Evolutionary conservation across 2,329 filamentous ascomycete species (phyloP), one percentile per base, ranked within the genome.

Genomic region (Rugonectria rugulosa): DNA sequence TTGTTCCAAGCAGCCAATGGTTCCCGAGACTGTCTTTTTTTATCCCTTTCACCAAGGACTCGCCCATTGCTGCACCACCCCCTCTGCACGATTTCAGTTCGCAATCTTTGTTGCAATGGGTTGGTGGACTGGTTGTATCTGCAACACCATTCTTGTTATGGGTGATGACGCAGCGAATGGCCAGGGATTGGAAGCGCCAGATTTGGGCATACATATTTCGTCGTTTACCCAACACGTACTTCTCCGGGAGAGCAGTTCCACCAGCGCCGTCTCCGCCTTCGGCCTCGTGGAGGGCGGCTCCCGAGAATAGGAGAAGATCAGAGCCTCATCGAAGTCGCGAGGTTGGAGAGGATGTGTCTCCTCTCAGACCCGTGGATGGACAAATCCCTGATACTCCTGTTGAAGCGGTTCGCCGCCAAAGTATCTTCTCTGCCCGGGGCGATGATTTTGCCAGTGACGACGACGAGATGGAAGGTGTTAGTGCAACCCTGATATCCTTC

Each of bases 401-500:
- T 6, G 74, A 73, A 37, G 68, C 71, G 3, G 66, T 74, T 21
- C 72, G 79, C 34, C 72, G 79, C 20, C 76, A 77, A 20, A 80
- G 80, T 63, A 76, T 77, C 1, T 74, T 81, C 55, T 82, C 81
- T 0, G 70, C 73, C 9, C 70, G 79, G n/a, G 79, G 74, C 12
- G 79, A 81, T 53, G 82, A 84, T 34, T 83, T 81, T 55, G 79
- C 74, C 10, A 82, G 77, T 11, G 84, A 86, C 41, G 83, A 86
- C 48, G 82, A 85, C 43, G 83, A 83, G 14, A 74, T 80, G 12
- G 83, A 84, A 42, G 76, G 79, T 42, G 73, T 85, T 20, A 83
- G 79, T 50, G 79, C 82, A 2, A 85, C 83, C 0, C 71, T 86
- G 5, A 85, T 87, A 46, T 85, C 81, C 60, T 86, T 87, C 52